Evolutionary conservation across 2,329 filamentous ascomycete genomes (phyloP), one percentile per base, ranked within the genome.

Genomic region (Penicillium thymicola): DNA sequence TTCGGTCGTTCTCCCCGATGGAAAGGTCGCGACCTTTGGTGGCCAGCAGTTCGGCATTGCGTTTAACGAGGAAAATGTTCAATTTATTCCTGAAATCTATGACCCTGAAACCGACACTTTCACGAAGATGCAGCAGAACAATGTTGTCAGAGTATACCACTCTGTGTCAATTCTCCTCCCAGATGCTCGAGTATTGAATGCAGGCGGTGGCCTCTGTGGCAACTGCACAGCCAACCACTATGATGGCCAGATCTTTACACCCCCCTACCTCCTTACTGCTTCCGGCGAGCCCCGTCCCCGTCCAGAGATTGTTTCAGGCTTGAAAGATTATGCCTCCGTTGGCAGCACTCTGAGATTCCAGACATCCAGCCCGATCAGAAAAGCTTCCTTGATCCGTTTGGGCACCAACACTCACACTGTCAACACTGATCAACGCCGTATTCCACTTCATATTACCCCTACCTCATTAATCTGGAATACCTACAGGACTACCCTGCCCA

Each of bases 381-480:
- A 63, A 14, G 71, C 65, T 38, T 73, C 77, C 0, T 65, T 85
- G 14, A 67, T 86, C 28, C 74, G 83, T 6, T 75, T 78, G 44
- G 78, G 81, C 1, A 77, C 74, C 4, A 72, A 73, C 4, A 85
- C 83, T 0, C 82, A 85, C 65, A 78, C 81, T 1, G 76, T 85
- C 46, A 82, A 86, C 62, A 85, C 79, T 0, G 83, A 86, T 66
- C 82, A 85, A 71, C 70, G 83, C 23, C 77, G 82, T 9, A 73
- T 85, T 46, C 72, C 79, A 14, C 67, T 83, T 23, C 71, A 66
- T 32, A 48, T 54, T 2, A 8, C 1, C 2, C 1, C 27, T 11
- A 41, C 34, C 16, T 14, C 42, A 21, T 7, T 34, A 14, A 27
- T 41, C 23, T 1, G 45, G 1, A 18, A 21, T 9, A 34, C 5